Base-by-base conservation (phyloP, 371 early-diverging fungal species). In the Rhizopus sp. region DNA sequence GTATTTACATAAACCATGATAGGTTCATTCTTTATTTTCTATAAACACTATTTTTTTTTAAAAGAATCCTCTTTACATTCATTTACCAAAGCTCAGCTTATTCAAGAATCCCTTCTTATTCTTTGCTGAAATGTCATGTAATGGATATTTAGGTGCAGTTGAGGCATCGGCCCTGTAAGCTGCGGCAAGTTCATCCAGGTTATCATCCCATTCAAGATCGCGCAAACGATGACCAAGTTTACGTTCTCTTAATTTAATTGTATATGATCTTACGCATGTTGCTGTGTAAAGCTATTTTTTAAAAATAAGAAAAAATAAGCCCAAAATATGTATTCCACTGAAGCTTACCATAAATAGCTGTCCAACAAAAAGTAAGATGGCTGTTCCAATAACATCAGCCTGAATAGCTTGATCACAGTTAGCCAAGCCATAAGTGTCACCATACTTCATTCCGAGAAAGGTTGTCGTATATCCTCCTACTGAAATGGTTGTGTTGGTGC, bases 191-290 rank as follows among this genome's bases (percentile, higher is more conserved):
- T 73, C 75, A 44, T 67, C 73, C 33, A 78, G 40, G 35, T 70
- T 75, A 39, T 73, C 73, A 49, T 75, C 75, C 78, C 78, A 78
- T 53, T 78, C 78, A 12, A 70, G 61, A 57, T 78, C 78, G 16
- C 75, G 69, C 48, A 78, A 52, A 53, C 78, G 78, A 59, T 78
- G 78, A 37, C 78, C 78, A n/a, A 72, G 56, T 49, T 64, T 72
- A 46, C 71, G 68, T 40, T 78, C 78, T 41, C 75, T 62, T 31
- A 78, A 57, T 34, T 70, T 70, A 12, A 62, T 55, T 38, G 75
- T 68, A 41, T 69, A 78, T 6, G 72, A 66, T 38, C 66, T 60
- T 5, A 78, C 66, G 7, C 72, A 61, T 0, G 68, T 67, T 1
- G 68, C 75, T 46, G 71, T 71, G 51, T 78, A 78, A 35, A 75